These are phyloP conservation scores for Septoria petroselini DNA, from an alignment of 2,329 filamentous ascomycete species.

Conservation along the genomic window DNA sequence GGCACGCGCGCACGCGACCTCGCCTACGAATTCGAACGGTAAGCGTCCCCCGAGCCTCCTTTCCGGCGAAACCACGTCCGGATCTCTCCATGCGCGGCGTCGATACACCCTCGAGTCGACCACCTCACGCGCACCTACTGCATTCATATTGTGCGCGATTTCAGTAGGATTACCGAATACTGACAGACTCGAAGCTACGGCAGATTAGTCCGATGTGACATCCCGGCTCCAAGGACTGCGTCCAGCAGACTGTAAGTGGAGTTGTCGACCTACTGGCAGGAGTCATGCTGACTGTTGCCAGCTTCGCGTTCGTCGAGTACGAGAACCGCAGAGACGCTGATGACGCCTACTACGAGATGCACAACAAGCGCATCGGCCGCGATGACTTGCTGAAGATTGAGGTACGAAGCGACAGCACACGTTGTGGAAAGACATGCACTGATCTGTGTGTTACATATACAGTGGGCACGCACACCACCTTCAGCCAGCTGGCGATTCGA, in stretches of 20 bases:
- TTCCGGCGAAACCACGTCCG: background rate
- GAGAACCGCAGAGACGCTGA: constrained; percentile 97
- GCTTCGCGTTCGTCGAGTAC: constrained; percentile 98
- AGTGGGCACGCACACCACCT: constrained; percentile 98
- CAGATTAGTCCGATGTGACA: constrained; percentile 95
- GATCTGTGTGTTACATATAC: constrained; percentile 26
- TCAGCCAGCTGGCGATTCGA: constrained; percentile 99
- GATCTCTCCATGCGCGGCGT: background rate
- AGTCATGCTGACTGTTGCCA: constrained; percentile 43
- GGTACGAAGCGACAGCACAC: too few species aligned
- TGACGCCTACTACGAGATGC: constrained; percentile 99
- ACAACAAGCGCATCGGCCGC: constrained; percentile 95
- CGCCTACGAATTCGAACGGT: constrained; percentile 99
- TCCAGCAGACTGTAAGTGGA: constrained; percentile 86
- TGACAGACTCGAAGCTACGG: constrained; percentile 73
- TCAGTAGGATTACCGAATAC: constrained; percentile 6
- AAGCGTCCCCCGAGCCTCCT: constrained; percentile 39
- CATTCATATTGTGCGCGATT: background rate
- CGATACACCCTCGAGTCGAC: constrained; percentile 7
- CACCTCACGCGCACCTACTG: background rate
- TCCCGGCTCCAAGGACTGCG: constrained; percentile 90
- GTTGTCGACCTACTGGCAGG: constrained; percentile 18
- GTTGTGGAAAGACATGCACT: constrained; percentile 19
- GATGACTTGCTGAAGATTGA: constrained; percentile 98
- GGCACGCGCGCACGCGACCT: constrained; percentile 98